phyloP scores from a whole-genome alignment of 129 eudicot species.

The Flaveria brownii region DNA sequence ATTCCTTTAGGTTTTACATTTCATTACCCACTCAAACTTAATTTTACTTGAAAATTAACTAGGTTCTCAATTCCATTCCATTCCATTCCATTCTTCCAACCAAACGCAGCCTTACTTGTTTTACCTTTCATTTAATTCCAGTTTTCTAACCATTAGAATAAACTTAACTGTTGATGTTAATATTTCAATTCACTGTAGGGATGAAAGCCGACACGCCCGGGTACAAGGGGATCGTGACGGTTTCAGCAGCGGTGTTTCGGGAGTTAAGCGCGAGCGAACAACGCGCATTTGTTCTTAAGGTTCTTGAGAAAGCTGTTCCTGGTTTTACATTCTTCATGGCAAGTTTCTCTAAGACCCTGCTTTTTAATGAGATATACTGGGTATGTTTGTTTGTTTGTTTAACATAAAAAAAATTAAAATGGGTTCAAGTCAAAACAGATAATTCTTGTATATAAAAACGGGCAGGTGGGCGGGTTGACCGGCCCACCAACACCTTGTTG shows the following conservation, averaged over 20 bases:
- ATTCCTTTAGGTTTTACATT: no score
- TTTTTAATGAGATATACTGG: no score
- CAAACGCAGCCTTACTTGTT: no score
- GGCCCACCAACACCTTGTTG: neutral
- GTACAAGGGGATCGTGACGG: slow-evolving; percentile 69
- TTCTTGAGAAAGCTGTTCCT: slow-evolving; percentile 68
- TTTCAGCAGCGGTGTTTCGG: slow-evolving; percentile 42
- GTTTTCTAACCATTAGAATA: neutral
- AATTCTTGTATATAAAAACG: neutral
- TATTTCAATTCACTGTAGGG: slow-evolving; percentile 37
- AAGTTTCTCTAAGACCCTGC: slow-evolving; percentile 33
- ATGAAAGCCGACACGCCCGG: slow-evolving; percentile 48
- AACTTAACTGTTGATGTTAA: neutral
- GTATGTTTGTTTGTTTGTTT: neutral
- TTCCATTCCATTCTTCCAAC: no score
- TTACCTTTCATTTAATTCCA: neutral
- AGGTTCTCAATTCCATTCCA: no score
- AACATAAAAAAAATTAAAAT: neutral
- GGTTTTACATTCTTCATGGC: slow-evolving; percentile 52
- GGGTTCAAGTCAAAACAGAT: neutral
- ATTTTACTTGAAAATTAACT: no score
- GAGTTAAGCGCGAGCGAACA: slow-evolving; percentile 48
- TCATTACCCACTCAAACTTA: no score
- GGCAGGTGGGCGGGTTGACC: neutral
- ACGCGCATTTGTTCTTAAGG: slow-evolving; percentile 41